Base-by-base conservation (phyloP, 768 basidiomycete species). In the Paxillus ammoniavirescens region DNA sequence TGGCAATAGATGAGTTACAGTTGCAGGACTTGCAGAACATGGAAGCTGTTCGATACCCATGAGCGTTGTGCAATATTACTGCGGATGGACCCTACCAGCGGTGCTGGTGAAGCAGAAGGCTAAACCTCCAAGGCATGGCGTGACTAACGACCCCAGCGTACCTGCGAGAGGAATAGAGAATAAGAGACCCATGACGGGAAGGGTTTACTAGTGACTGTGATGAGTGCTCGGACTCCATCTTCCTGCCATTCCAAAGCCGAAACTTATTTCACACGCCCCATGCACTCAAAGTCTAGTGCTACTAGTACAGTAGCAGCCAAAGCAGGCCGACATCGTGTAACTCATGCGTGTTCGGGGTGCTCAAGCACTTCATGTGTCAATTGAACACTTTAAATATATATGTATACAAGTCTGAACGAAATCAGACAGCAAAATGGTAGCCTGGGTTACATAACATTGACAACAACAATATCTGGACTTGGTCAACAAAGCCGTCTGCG, bases 1-100 rank as follows among this genome's bases (percentile, higher is more conserved):
- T 98, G 0, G 97, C 97, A 61, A 99, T 98, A 0, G 93, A 96
- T 8, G 93, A 96, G 68, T 98, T 98, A 75, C 97, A 99, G 68
- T 98, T 98, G 73, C 96, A 99, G 31, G 91, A 93, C 77, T 97
- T 98, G 81, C 87, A 94, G 75, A 97, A 92, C 83, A 96, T 93
- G 35, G 91, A 93, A 4, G 95, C 94, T 86, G 72, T 62, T 13
- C 38, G 35, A 12, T 12, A 6, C 31, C 31, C 2, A 47, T 57
- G 46, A 60, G 53, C 28, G 35, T 0, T 10, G 3, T 45, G 63
- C 58, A 12, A 59, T n/a, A 23, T 41, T 21, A 40, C 44, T 7
- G 55, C 33, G 40, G 43, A 53, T n/a, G 41, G 26, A 69, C 79
- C 28, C 57, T 55, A 86, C 91, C 91, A 63, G 91, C 90, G 42